These are phyloP conservation scores for Nemania diffusa DNA, from an alignment of 2,329 filamentous ascomycete genomes.

Conservation along the genomic window DNA sequence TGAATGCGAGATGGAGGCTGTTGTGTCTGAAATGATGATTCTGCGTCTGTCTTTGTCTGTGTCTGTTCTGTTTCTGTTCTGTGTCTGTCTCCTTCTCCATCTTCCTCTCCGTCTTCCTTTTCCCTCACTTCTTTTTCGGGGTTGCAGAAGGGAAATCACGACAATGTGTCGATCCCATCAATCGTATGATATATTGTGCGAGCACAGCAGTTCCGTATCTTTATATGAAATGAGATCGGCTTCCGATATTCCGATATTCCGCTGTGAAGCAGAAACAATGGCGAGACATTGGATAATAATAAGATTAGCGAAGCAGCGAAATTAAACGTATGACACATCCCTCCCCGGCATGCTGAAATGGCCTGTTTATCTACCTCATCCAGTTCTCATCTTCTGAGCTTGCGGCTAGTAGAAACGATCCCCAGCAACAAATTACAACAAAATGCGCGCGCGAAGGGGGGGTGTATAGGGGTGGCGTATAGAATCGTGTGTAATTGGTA, in stretches of 20 bases:
- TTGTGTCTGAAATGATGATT: neutral
- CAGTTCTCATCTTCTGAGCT: neutral
- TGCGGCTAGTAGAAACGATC: neutral
- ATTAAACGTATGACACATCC: slow-evolving; percentile 24
- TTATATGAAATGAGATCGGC: slow-evolving; percentile 12
- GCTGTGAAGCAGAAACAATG: neutral
- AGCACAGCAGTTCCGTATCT: neutral
- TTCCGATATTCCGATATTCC: slow-evolving; percentile 1
- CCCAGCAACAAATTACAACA: neutral
- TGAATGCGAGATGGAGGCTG: slow-evolving; percentile 10
- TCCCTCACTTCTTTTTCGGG: neutral
- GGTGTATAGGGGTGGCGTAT: neutral
- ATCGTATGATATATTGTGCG: slow-evolving; percentile 24
- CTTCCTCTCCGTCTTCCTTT: neutral
- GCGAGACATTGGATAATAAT: slow-evolving; percentile 14
- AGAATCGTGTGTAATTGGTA: neutral
- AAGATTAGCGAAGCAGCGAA: neutral
- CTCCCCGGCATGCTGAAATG: neutral
- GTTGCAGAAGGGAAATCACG: neutral
- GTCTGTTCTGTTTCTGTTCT: neutral
- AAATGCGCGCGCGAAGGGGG: neutral
- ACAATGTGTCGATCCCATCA: slow-evolving; percentile 18
- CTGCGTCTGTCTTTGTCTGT: neutral
- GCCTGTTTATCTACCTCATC: slow-evolving; percentile 5
- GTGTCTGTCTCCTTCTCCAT: neutral